These are phyloP conservation scores for Backusella australiensis DNA, from an alignment of 192 early-diverging fungal genomes.

Conservation along the genomic window DNA sequence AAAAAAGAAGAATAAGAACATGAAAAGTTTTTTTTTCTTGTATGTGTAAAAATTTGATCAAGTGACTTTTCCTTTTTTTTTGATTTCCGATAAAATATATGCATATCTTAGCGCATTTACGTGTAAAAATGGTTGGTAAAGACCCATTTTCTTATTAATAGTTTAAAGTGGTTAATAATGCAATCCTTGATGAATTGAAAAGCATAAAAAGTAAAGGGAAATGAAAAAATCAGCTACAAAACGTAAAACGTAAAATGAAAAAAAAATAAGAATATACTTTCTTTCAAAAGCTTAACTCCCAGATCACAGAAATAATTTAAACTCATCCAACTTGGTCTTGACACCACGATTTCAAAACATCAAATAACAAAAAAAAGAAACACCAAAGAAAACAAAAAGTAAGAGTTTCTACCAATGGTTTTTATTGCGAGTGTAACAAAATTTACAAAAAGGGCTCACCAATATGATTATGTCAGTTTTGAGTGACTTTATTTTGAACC, in stretches of 20 bases:
- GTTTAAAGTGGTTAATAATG: neutral
- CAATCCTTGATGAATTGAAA: neutral
- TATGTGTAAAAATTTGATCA: neutral
- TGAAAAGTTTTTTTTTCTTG: neutral
- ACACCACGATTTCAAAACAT: neutral
- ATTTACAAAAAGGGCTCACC: neutral
- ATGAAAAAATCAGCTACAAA: neutral
- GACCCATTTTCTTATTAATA: neutral
- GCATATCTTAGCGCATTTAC: no score
- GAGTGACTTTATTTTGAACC: neutral
- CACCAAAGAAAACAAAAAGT: neutral
- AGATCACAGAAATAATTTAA: neutral
- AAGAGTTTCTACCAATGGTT: neutral
- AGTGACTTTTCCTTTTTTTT: conserved; percentile 7
- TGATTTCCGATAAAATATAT: neutral
- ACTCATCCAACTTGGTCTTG: neutral
- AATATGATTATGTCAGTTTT: neutral
- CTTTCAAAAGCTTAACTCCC: neutral
- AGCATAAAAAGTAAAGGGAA: neutral
- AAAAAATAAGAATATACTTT: neutral
- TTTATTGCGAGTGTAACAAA: neutral
- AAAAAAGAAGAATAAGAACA: neutral
- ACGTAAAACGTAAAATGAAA: neutral
- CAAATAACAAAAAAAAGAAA: neutral
- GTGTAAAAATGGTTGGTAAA: neutral